Evolutionary conservation across 306 rosid genomes (phyloP).

Genomic region (Castanea sativa): DNA sequence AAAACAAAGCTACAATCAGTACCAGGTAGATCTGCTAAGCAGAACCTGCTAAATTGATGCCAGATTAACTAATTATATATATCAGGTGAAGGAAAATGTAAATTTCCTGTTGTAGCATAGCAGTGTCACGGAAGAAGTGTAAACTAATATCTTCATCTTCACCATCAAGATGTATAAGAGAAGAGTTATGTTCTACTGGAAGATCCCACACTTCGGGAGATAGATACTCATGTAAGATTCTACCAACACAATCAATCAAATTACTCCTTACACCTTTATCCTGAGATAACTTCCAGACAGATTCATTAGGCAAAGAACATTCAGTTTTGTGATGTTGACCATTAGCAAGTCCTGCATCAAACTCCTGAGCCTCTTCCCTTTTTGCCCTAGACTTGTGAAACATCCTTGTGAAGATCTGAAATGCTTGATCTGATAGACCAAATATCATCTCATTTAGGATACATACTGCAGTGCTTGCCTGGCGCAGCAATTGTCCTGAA

Average conservation of each 20-base stretch:
- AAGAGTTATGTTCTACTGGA: slow-evolving; percentile 45
- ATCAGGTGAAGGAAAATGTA: slow-evolving; percentile 23
- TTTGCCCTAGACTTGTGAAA: slow-evolving; percentile 50
- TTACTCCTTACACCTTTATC: slow-evolving; percentile 54
- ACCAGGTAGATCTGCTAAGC: slow-evolving; percentile 10
- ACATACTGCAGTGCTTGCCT: slow-evolving; percentile 90
- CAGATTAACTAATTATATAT: slow-evolving; percentile 25
- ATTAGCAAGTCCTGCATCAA: slow-evolving; percentile 6
- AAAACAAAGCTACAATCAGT: slow-evolving; percentile 31
- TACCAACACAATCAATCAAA: slow-evolving; percentile 74
- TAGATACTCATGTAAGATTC: slow-evolving; percentile 80
- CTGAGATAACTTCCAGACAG: slow-evolving; percentile 57
- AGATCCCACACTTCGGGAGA: slow-evolving; percentile 87
- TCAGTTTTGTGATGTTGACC: slow-evolving; percentile 33
- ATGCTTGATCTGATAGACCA: slow-evolving; percentile 80
- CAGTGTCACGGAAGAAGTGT: slow-evolving; percentile 68
- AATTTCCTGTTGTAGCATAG: slow-evolving; percentile 83
- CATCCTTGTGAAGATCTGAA: slow-evolving; percentile 41
- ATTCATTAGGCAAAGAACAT: slow-evolving; percentile 23
- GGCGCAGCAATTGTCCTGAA: slow-evolving; percentile 83
- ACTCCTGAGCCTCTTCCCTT: slow-evolving; percentile 32
- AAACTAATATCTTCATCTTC: slow-evolving; percentile 55
- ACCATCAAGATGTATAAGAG: slow-evolving; percentile 37
- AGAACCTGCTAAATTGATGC: slow-evolving; percentile 10
- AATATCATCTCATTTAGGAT: slow-evolving; percentile 88